Percentiles rank a stretch among this genome's conserved stretches.
Evolutionary conservation across 2,329 filamentous ascomycete species (phyloP).

Genomic region (Dothistroma septosporum): DNA sequence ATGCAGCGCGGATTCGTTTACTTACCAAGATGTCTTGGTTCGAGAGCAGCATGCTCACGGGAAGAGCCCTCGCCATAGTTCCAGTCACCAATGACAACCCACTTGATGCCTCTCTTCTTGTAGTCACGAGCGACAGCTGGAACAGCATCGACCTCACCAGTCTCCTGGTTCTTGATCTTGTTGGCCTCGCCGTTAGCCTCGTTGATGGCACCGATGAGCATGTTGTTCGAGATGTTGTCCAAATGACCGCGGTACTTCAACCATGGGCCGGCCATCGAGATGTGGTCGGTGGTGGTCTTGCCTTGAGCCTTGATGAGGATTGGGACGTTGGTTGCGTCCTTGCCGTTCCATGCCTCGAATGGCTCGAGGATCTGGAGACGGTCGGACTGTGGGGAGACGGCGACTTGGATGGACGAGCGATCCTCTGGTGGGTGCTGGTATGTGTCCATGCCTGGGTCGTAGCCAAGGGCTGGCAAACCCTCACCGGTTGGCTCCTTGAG

Average conservation of each 20-base stretch:
- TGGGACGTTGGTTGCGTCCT: slow-evolving; percentile 77
- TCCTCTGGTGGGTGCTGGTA: slow-evolving; percentile 92
- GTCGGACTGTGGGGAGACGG: slow-evolving; percentile 83
- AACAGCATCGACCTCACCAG: slow-evolving; percentile 78
- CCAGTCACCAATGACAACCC: slow-evolving; percentile 98
- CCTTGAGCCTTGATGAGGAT: slow-evolving; percentile 95
- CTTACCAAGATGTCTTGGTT: slow-evolving; percentile 76
- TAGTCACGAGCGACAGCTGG: slow-evolving; percentile 95
- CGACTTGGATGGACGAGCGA: slow-evolving; percentile 67
- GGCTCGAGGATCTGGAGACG: slow-evolving; percentile 88
- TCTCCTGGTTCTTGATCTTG: slow-evolving; percentile 90
- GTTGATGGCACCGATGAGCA: slow-evolving; percentile 97
- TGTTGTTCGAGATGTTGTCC: slow-evolving; percentile 99
- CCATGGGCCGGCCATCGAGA: slow-evolving; percentile 78
- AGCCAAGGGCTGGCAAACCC: slow-evolving; percentile 75
- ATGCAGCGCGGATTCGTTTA: no score
- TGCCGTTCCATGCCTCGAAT: slow-evolving; percentile 77
- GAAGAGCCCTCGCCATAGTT: slow-evolving; percentile 98
- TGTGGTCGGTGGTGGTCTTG: slow-evolving; percentile 49
- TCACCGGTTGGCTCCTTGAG: slow-evolving; percentile 74
- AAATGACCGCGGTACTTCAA: slow-evolving; percentile 98
- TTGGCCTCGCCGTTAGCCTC: slow-evolving; percentile 94
- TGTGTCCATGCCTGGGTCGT: slow-evolving; percentile 58
- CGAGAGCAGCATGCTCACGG: slow-evolving; percentile 95
- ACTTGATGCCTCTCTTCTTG: slow-evolving; percentile 93